Percentiles rank a stretch among this genome's conserved stretches.
These are phyloP conservation scores for Arthrobotrys sinensis DNA, from an alignment of 2,329 filamentous ascomycete species.

Conservation along the genomic window DNA sequence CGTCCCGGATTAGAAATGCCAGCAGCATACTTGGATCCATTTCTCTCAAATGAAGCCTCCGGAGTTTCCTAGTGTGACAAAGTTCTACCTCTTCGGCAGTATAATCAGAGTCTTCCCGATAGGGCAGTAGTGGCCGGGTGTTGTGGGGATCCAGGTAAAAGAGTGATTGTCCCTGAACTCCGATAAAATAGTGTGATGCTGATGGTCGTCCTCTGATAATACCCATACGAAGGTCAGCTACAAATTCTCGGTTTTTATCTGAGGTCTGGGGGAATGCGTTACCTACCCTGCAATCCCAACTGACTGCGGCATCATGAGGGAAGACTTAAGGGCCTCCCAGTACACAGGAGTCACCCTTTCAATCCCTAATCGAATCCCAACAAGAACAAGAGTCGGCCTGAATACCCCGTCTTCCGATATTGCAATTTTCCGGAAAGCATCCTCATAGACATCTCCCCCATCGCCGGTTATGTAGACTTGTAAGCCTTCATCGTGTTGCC, in stretches of 20 bases:
- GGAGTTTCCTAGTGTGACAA: slow-evolving; percentile 88
- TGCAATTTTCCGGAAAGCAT: slow-evolving; percentile 85
- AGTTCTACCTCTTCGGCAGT: slow-evolving; percentile 81
- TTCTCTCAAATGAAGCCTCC: slow-evolving; percentile 85
- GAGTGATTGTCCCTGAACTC: slow-evolving; percentile 80
- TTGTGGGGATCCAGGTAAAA: slow-evolving; percentile 97
- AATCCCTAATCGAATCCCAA: slow-evolving; percentile 90
- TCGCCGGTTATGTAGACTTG: slow-evolving; percentile 92
- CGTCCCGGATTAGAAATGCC: slow-evolving; percentile 86
- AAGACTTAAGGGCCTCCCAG: slow-evolving; percentile 89
- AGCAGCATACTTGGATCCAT: slow-evolving; percentile 99
- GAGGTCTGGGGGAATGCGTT: neutral
- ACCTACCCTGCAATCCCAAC: slow-evolving; percentile 92
- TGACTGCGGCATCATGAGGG: slow-evolving; percentile 90
- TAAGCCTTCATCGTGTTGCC: slow-evolving; percentile 76
- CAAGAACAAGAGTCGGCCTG: slow-evolving; percentile 86
- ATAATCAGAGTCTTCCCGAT: slow-evolving; percentile 71
- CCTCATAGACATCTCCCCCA: slow-evolving; percentile 92
- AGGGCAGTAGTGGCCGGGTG: slow-evolving; percentile 82
- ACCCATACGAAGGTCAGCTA: slow-evolving; percentile 11
- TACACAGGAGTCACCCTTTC: slow-evolving; percentile 96
- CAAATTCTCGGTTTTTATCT: slow-evolving; percentile 46
- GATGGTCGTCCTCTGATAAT: slow-evolving; percentile 84
- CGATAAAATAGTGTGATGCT: slow-evolving; percentile 85
- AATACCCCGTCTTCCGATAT: slow-evolving; percentile 78